Evolutionary conservation across 228 moss, liverwort and hornwort species (phyloP).

Genomic region (Sphagnum fallax): DNA sequence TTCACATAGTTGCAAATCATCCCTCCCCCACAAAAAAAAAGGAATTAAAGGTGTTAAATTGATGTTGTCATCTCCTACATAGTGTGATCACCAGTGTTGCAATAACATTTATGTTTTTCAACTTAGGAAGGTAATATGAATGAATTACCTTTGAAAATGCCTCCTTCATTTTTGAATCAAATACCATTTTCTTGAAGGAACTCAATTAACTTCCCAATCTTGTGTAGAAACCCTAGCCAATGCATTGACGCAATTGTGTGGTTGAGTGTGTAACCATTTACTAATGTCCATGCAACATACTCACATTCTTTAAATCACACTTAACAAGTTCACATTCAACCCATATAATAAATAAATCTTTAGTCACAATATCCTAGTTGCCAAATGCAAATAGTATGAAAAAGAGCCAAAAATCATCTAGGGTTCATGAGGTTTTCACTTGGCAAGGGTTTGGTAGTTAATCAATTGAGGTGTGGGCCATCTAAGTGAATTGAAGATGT

Average conservation of each 20-base stretch:
- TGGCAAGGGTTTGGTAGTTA: slow-evolving; percentile 80
- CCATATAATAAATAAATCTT: no score
- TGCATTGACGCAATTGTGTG: slow-evolving; percentile 95
- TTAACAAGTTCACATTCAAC: no score
- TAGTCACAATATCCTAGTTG: no score
- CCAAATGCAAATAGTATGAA: no score
- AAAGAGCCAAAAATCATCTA: neutral
- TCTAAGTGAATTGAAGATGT: slow-evolving; percentile 70
- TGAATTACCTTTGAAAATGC: slow-evolving; percentile 70
- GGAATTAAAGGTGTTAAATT: no score
- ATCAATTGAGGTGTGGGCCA: slow-evolving; percentile 70
- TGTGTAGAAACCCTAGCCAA: slow-evolving; percentile 55
- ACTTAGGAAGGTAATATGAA: no score
- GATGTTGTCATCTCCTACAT: no score
- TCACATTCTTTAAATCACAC: slow-evolving; percentile 24
- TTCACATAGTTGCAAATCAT: no score
- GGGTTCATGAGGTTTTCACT: slow-evolving; percentile 21
- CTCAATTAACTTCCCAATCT: slow-evolving; percentile 59
- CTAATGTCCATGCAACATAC: slow-evolving; percentile 95
- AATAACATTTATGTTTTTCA: no score
- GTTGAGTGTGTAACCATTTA: slow-evolving; percentile 88
- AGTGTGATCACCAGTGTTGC: no score
- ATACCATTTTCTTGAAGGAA: slow-evolving; percentile 79
- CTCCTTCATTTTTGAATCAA: slow-evolving; percentile 88
- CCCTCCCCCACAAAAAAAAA: no score